Base-by-base conservation (phyloP, 2,329 filamentous ascomycete genomes). In the Diaporthe nobilis region DNA sequence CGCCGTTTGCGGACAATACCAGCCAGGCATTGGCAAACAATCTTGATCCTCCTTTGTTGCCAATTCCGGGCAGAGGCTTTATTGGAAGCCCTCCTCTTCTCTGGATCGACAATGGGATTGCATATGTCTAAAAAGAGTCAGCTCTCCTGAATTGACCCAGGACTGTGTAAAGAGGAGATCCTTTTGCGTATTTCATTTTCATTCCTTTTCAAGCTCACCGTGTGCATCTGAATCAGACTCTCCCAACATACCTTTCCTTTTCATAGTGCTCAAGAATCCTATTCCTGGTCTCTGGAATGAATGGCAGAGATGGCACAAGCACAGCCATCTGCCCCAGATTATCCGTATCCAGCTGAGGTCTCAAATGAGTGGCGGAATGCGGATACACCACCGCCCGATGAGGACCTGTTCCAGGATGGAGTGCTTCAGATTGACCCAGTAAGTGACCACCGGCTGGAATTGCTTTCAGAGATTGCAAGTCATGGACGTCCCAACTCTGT, bases 51-150 rank as follows among this genome's bases (percentile, higher is more conserved):
- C 6, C 57, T 72, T 73, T 73, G 71, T 73, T 17, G n/a, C 47
- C 57, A 13, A 63, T 55, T 63, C 49, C 58, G 49, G 34, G 49
- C 34, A 53, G 13, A 25, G 12, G 55, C 71, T 72, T 72, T 65
- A 37, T 73, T n/a, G 22, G 6, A 3, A 55, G 3, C 3, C 28
- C 42, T 42, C 12, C 10, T 31, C 34, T 9, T 25, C 22, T 47
- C 20, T 44, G 34, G n/a, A 15, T 10, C 9, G n/a, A 65, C 28
- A 73, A 73, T 65, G 58, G 44, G 34, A 44, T 63, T 34, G 17
- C 57, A 42, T 8, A 9, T 31, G 25, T 20, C 58, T 65, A 34
- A 65, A 65, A 68, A 68, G 15, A 20, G 34, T 15, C 2, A 28
- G 22, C 22, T 25, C 10, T 8, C 31, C 44, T 22, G 20, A 20